Base-by-base conservation (phyloP, 495 filamentous ascomycete species). In the Penicillium canescens region DNA sequence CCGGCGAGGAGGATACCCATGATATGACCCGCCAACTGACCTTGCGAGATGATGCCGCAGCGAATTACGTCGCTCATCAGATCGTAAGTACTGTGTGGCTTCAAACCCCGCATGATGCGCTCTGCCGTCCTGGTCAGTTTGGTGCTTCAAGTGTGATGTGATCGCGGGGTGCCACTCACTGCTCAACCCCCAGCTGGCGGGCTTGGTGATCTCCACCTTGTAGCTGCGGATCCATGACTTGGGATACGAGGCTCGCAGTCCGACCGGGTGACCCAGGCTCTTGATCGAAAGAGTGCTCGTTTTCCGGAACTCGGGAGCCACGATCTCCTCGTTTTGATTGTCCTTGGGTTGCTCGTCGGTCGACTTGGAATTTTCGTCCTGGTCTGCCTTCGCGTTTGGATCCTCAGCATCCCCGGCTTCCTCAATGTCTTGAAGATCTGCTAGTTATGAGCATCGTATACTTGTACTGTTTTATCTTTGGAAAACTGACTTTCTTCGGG, bases 21-120 rank as follows among this genome's bases (percentile, higher is more conserved):
- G 26, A 58, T 24, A 23, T 58, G 36, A 5, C 49, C 55, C 26
- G 31, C 38, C 34, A 59, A n/a, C 34, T 59, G 50, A 4, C 39
- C 51, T 23, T 59, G 56, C 0, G 56, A 21, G 50, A 59, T 59
- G 56, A 59, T 26, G 2, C 56, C 56, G 21, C 56, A 59, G 4
- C 51, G 50, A 31, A 46, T 43, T 21, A 54, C 50, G 35, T 59
- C 56, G 10, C 40, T 36, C 31, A 59, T 49, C 31, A 59, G 33
- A 26, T 50, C 38, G 28, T 38, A 28, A 13, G 41, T 59, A 24
- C 44, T 54, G 33, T 59, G 56, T 45, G 23, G 20, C 34, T 50
- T 54, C 18, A 59, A 7, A 9, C 39, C 56, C 11, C 56, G 50
- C 40, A 46, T 50, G 40, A 59, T 50, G 12, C 50, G 50, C 39